These are phyloP conservation scores for Trichosporon ovoides DNA, from an alignment of 1,284 basidiomycete genomes.

Conservation along the genomic window DNA sequence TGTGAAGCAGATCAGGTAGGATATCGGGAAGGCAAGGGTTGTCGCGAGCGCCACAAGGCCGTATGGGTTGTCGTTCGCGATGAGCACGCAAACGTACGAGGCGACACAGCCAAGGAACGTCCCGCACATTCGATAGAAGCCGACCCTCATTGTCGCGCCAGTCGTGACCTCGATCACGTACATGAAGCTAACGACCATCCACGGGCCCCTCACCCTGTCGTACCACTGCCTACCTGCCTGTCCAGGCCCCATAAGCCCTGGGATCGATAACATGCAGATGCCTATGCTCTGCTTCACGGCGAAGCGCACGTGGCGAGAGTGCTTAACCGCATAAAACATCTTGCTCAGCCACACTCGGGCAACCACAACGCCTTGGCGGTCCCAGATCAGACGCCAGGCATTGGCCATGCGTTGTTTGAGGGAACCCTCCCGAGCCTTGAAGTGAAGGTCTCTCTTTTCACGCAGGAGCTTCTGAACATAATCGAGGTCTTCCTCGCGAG, in stretches of 20 bases:
- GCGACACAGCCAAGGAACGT: slow-evolving; percentile 49
- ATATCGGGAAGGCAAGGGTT: slow-evolving; percentile 42
- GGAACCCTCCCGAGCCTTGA: not conserved
- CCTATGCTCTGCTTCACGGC: slow-evolving; percentile 50
- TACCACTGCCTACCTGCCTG: slow-evolving; percentile 46
- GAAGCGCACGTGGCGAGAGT: slow-evolving; percentile 49
- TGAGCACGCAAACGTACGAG: slow-evolving; percentile 47
- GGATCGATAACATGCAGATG: slow-evolving; percentile 48
- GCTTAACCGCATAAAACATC: slow-evolving; percentile 34
- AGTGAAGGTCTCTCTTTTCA: slow-evolving; percentile 10
- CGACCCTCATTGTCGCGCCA: slow-evolving; percentile 50
- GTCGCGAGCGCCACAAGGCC: slow-evolving; percentile 48
- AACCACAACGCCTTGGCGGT: slow-evolving; percentile 26
- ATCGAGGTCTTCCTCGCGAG: slow-evolving; percentile 17
- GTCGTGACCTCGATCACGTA: slow-evolving; percentile 52
- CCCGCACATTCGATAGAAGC: slow-evolving; percentile 48
- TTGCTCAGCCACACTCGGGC: slow-evolving; percentile 36
- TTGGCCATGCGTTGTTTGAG: not conserved
- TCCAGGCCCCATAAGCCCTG: slow-evolving; percentile 43
- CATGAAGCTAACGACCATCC: slow-evolving; percentile 49
- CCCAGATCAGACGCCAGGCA: slow-evolving; percentile 39
- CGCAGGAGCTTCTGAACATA: slow-evolving; percentile 18
- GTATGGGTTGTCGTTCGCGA: slow-evolving; percentile 47
- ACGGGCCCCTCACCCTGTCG: slow-evolving; percentile 44
- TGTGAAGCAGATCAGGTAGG: slow-evolving; percentile 46